A percentile compares a stretch with the other conserved stretches of the same genome.
These are phyloP conservation scores for Camelina sativa DNA, from an alignment of 345 rosid genomes.

Conservation along the genomic window DNA sequence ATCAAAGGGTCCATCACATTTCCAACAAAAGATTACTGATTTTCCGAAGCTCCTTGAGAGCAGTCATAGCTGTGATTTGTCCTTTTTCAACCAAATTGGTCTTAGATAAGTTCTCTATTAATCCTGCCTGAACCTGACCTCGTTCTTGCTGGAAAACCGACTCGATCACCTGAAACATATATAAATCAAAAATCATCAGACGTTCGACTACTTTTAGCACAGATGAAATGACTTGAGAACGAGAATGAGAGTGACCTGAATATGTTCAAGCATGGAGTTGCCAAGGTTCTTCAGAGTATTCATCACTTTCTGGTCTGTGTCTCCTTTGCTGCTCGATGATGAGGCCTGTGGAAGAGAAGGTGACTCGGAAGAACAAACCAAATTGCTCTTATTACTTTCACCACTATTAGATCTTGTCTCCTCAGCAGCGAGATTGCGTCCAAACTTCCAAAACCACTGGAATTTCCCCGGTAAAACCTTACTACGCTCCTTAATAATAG, in stretches of 20 bases:
- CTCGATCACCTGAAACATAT: constrained; percentile 70
- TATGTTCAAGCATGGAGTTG: constrained; percentile 89
- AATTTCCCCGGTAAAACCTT: constrained; percentile 65
- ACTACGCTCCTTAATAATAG: constrained; percentile 55
- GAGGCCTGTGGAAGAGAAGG: constrained; percentile 46
- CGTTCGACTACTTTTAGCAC: not conserved
- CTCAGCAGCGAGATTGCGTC: constrained; percentile 57
- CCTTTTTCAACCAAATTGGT: constrained; percentile 83
- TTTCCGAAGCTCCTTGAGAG: constrained; percentile 90
- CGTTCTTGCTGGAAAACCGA: constrained; percentile 91
- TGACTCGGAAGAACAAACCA: constrained; percentile 43
- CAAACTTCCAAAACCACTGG: constrained; percentile 95
- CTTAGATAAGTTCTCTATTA: constrained; percentile 70
- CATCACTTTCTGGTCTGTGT: constrained; percentile 73
- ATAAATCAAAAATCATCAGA: not conserved
- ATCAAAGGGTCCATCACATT: constrained; percentile 58
- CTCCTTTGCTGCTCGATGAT: constrained; percentile 54
- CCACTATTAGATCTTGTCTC: constrained; percentile 50
- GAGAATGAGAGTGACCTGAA: constrained; percentile 69
- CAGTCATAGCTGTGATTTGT: constrained; percentile 83
- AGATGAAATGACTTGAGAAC: not conserved
- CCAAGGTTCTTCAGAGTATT: constrained; percentile 78
- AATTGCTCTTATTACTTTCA: constrained; percentile 42
- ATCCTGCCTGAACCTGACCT: constrained; percentile 57
- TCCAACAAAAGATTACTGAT: constrained; percentile 92